phyloP scores from a whole-genome alignment of 2,329 filamentous ascomycete genomes.

The Monilinia aucupariae region DNA sequence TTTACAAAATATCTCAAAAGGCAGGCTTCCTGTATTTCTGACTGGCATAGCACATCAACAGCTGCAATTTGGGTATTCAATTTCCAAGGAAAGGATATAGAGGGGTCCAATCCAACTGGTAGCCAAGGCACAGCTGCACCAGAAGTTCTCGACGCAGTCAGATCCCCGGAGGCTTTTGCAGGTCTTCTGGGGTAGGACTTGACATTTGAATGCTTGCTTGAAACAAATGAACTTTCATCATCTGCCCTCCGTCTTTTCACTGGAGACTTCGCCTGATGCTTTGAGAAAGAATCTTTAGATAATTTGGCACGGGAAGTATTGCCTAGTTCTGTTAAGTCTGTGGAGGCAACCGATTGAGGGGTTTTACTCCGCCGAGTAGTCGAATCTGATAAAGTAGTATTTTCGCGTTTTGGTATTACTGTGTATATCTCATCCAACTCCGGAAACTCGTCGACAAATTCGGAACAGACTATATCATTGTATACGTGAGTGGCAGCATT shows the following conservation, averaged over 20 bases:
- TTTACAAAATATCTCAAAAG: slow-evolving; percentile 30
- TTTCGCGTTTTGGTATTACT: slow-evolving; percentile 7
- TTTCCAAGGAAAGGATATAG: neutral
- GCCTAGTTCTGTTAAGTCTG: neutral
- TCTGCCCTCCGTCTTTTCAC: slow-evolving; percentile 17
- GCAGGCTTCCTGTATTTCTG: slow-evolving; percentile 25
- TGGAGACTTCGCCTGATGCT: slow-evolving; percentile 3
- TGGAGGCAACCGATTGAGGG: neutral
- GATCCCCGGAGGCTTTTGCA: neutral
- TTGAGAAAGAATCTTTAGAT: neutral
- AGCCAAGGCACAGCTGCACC: neutral
- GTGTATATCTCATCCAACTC: slow-evolving; percentile 25
- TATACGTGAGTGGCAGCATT: neutral
- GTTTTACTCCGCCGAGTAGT: neutral
- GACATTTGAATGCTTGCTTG: slow-evolving; percentile 1
- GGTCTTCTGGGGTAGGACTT: slow-evolving; percentile 13
- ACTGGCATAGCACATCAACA: slow-evolving; percentile 6
- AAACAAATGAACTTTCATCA: slow-evolving; percentile 8
- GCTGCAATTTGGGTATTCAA: neutral
- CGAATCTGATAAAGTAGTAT: neutral
- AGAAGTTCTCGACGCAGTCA: neutral
- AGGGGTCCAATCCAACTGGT: neutral
- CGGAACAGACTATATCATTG: slow-evolving; percentile 21
- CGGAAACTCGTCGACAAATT: slow-evolving; percentile 25
- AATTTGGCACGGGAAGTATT: neutral